These are phyloP conservation scores for Mycena maculata DNA, from an alignment of 768 basidiomycete species.

Conservation along the genomic window DNA sequence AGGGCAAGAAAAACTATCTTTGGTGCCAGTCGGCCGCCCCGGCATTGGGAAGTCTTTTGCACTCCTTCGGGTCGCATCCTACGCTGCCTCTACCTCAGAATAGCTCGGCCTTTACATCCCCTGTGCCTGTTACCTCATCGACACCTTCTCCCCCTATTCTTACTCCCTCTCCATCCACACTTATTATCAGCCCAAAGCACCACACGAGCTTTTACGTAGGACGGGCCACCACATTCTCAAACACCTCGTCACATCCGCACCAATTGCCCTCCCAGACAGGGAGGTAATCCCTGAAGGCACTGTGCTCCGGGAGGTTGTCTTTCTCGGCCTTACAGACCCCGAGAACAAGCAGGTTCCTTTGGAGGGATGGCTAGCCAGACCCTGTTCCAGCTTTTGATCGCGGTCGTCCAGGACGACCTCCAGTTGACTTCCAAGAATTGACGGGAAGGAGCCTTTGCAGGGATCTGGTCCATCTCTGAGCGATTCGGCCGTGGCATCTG, in stretches of 20 bases:
- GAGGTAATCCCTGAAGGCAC: conserved; percentile 36
- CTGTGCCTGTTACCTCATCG: conserved; percentile 63
- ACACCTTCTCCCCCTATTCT: conserved; percentile 76
- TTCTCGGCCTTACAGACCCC: conserved; percentile 65
- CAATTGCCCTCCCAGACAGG: conserved; percentile 53
- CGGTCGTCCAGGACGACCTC: too few species aligned
- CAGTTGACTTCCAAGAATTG: conserved; percentile 89
- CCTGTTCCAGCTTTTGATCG: conserved; percentile 84
- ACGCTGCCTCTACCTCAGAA: conserved; percentile 63
- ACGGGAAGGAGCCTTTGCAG: conserved; percentile 77
- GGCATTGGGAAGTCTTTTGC: conserved; percentile 88
- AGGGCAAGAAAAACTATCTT: too few species aligned
- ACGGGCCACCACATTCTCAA: conserved; percentile 58
- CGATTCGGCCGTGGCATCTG: conserved; percentile 81
- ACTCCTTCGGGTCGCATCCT: conserved; percentile 80
- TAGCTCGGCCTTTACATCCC: conserved; percentile 93
- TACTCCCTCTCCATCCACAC: conserved; percentile 83
- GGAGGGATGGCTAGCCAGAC: conserved; percentile 70
- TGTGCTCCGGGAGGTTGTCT: conserved; percentile 60
- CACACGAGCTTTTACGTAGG: conserved; percentile 72
- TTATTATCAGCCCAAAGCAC: conserved; percentile 77
- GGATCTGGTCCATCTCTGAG: conserved; percentile 71
- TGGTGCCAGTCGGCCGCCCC: conserved; percentile 58
- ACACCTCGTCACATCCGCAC: conserved; percentile 53
- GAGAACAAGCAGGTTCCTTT: conserved; percentile 55